Conservation (phyloP, 2,329 filamentous ascomycete species). For the Alternaria angustiovoidea region DNA sequence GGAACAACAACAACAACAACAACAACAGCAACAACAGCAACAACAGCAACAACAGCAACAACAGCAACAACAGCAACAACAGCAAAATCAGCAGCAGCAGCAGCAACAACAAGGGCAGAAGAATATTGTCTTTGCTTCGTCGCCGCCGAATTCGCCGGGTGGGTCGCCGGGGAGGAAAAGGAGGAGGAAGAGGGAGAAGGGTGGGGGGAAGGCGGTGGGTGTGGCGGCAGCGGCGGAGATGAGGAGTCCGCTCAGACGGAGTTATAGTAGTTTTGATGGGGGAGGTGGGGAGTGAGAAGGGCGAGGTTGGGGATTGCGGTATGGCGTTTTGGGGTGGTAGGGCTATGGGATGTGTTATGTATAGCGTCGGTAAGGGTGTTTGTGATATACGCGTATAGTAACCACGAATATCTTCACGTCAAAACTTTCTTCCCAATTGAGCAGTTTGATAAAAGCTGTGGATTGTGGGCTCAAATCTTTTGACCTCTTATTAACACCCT, state of each 20-base stretch:
- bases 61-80: no score
- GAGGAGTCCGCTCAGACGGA: constrained; percentile 41
- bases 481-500: no score
- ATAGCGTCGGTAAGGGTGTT: no score
- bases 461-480: background rate
- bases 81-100: no score
- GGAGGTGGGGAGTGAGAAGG: background rate
- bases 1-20: constrained; percentile 8
- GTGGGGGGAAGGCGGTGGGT: constrained; percentile 13
- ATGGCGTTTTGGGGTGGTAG: background rate
- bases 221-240: constrained; percentile 34
- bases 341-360: no score
- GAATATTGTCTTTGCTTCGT: no score
- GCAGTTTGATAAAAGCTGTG: background rate
- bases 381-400: no score
- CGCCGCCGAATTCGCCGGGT: background rate
- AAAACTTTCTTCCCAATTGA: no score
- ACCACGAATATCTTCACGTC: no score
- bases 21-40: no score
- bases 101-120: constrained; percentile 3
- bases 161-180: background rate
- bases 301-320: no score
- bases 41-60: background rate
- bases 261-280: constrained; percentile 42
- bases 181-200: background rate